Conservation (phyloP, 2,329 filamentous ascomycete species). For the Fusarium haematococcum region DNA sequence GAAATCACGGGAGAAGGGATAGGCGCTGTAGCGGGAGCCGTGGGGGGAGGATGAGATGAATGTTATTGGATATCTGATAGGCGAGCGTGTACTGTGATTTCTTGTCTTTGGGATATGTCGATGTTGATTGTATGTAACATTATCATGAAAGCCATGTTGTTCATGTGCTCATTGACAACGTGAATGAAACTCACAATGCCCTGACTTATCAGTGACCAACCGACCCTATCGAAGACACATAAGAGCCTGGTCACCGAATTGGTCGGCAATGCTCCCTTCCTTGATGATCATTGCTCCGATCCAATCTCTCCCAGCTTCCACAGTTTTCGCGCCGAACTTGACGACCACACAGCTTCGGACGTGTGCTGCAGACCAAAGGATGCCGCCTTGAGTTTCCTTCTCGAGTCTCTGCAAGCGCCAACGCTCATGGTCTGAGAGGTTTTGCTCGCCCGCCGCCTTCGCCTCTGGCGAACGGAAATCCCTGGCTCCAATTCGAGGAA, state of each 20-base stretch:
- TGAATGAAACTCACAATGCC: neutral
- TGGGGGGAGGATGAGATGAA: neutral
- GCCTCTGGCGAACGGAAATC: conserved; percentile 75
- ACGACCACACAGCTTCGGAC: conserved; percentile 88
- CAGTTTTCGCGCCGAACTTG: conserved; percentile 86
- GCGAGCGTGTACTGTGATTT: neutral
- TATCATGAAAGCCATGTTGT: neutral
- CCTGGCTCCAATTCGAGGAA: conserved; percentile 85
- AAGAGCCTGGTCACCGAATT: conserved; percentile 85
- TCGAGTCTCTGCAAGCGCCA: conserved; percentile 68
- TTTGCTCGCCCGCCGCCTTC: conserved; percentile 53
- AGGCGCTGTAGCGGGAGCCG: neutral
- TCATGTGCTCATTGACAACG: neutral
- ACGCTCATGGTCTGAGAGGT: conserved; percentile 56
- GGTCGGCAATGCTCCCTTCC: conserved; percentile 76
- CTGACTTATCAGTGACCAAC: neutral
- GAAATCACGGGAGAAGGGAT: neutral
- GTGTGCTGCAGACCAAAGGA: conserved; percentile 86
- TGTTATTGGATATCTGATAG: neutral
- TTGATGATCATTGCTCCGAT: conserved; percentile 78
- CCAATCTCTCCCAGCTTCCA: conserved; percentile 86
- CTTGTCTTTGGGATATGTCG: neutral
- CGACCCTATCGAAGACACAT: conserved; percentile 73
- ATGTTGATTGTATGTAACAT: neutral
- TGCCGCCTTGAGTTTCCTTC: conserved; percentile 68